Conservation (phyloP, 306 rosid species). For the Rosa rugosa region DNA sequence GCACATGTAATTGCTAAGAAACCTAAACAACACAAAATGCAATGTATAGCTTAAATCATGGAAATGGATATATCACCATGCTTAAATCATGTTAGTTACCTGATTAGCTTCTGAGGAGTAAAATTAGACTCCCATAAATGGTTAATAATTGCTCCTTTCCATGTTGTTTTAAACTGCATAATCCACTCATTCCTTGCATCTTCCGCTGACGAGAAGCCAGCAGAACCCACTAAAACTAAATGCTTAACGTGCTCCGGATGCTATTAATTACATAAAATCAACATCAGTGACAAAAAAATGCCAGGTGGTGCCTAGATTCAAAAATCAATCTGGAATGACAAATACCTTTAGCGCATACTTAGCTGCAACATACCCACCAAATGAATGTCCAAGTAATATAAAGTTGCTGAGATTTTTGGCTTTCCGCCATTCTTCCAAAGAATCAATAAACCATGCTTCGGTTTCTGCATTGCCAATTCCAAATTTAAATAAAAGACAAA, state of each 20-base stretch:
- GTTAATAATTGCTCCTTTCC: constrained; percentile 84
- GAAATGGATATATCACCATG: not conserved
- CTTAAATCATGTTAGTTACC: constrained; percentile 38
- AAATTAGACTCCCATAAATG: constrained; percentile 97
- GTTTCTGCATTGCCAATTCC: constrained; percentile 64
- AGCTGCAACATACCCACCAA: constrained; percentile 96
- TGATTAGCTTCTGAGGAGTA: constrained; percentile 75
- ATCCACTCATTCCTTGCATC: constrained; percentile 58
- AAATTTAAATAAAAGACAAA: constrained; percentile 9
- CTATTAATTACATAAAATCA: constrained; percentile 41
- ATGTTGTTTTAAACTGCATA: constrained; percentile 66
- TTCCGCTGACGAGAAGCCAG: constrained; percentile 65
- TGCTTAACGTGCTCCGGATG: constrained; percentile 94
- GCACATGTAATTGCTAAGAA: not conserved
- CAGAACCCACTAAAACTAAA: constrained; percentile 88
- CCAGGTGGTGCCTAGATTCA: constrained; percentile 13
- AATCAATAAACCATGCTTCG: constrained; percentile 93
- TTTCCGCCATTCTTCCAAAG: constrained; percentile 97
- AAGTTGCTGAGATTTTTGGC: constrained; percentile 86
- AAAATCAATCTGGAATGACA: constrained; percentile 25
- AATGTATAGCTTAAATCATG: not conserved
- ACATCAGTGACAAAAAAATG: constrained; percentile 26
- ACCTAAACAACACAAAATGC: not conserved
- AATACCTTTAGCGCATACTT: constrained; percentile 89
- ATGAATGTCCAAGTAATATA: constrained; percentile 91